A percentile compares a stretch with the other conserved stretches of the same genome.
These are phyloP conservation scores for Boletus insuetus DNA, from an alignment of 768 basidiomycete species.

Conservation along the genomic window DNA sequence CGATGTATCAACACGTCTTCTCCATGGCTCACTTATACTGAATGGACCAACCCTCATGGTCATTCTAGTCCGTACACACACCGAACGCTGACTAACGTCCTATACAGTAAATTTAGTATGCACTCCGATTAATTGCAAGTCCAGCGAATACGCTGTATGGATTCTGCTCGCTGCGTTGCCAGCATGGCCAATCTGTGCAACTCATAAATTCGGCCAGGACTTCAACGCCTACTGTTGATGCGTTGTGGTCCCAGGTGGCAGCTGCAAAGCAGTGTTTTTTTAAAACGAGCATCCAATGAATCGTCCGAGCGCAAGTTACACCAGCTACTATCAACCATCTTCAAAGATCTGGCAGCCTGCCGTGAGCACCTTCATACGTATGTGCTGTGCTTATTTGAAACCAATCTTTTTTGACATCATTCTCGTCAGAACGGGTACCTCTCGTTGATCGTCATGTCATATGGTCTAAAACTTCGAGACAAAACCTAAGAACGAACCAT, in stretches of 20 bases:
- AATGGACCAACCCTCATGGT: too few relatives aligned
- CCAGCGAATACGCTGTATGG: too few relatives aligned
- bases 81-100: too few relatives aligned
- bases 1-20: too few relatives aligned
- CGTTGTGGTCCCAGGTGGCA: conserved; percentile 40
- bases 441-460: conserved; percentile 29
- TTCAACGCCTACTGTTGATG: conserved; percentile 31
- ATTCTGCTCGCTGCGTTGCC: too few relatives aligned
- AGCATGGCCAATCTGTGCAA: too few relatives aligned
- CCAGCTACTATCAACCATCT: conserved; percentile 28
- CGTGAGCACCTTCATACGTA: conserved; percentile 20
- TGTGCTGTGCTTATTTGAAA: neutral
- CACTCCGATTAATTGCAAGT: too few relatives aligned
- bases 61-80: too few relatives aligned
- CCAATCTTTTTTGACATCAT: neutral
- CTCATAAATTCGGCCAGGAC: conserved; percentile 14
- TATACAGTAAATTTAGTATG: too few relatives aligned
- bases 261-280: conserved; percentile 32
- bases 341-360: conserved; percentile 24
- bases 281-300: conserved; percentile 8
- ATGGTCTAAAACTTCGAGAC: too few relatives aligned
- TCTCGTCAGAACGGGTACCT: conserved; percentile 19
- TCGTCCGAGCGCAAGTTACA: conserved; percentile 26
- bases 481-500: too few relatives aligned
- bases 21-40: too few relatives aligned